phyloP scores from a whole-genome alignment of 257 asterid genomes.

The Sherardia arvensis region DNA sequence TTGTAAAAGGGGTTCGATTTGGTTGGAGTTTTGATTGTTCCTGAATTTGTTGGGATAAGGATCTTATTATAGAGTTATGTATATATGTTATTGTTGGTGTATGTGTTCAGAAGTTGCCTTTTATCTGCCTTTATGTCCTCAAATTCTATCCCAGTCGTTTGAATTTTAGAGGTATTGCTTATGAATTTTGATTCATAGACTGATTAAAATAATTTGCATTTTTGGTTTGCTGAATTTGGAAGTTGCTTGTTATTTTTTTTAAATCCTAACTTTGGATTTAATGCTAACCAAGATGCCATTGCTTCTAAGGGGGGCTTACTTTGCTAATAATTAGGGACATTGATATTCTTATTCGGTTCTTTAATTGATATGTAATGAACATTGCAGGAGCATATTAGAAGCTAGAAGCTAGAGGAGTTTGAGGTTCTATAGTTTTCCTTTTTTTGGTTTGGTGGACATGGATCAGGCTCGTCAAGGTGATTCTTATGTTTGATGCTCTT shows the following conservation, averaged over 20 bases:
- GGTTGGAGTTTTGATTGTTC: background rate
- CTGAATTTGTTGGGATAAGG: background rate
- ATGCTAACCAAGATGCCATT: background rate
- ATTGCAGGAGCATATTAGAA: conserved; percentile 15
- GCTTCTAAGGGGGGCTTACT: background rate
- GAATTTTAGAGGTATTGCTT: too few relatives aligned
- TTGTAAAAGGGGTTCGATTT: background rate
- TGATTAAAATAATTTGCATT: background rate
- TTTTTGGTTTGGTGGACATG: conserved; percentile 7
- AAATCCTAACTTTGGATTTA: background rate
- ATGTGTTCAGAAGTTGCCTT: background rate
- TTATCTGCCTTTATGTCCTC: background rate
- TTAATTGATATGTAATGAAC: background rate
- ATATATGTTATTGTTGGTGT: background rate
- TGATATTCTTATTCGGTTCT: background rate
- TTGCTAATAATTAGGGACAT: background rate
- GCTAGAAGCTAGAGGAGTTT: conserved; percentile 10
- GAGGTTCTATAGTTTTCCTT: background rate
- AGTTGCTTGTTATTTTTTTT: background rate
- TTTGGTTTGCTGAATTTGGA: background rate
- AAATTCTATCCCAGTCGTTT: too few relatives aligned
- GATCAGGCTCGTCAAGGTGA: conserved; percentile 9
- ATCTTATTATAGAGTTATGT: background rate
- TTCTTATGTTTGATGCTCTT: background rate
- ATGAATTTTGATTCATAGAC: too few relatives aligned